phyloP scores from a whole-genome alignment of 2,329 filamentous ascomycete species.

The Tolypocladium inflatum region DNA sequence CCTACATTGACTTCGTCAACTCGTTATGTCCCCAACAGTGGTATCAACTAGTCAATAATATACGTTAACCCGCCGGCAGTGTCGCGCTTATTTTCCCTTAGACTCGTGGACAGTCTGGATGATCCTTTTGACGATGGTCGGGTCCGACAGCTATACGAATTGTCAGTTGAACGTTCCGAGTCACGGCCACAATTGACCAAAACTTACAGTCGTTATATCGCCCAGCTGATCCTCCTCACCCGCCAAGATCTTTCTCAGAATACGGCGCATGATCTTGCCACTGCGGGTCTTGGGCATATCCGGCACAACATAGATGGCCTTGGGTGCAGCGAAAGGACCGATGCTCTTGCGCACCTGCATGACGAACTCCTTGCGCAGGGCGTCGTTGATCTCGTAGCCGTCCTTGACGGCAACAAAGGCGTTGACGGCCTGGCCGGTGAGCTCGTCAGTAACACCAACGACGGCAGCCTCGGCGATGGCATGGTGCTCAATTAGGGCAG shows the following conservation, averaged over 20 bases:
- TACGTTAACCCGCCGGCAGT: not conserved
- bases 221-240: constrained; percentile 96
- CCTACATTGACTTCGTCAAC: not conserved
- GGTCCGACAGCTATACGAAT: constrained; percentile 68
- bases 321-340: constrained; percentile 92
- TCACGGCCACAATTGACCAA: not conserved
- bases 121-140: constrained; percentile 80
- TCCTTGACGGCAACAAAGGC: constrained; percentile 93
- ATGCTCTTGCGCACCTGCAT: constrained; percentile 96
- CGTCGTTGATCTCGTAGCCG: constrained; percentile 63
- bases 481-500: constrained; percentile 85
- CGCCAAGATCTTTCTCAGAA: constrained; percentile 92
- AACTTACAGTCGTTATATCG: constrained; percentile 78
- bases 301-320: constrained; percentile 81
- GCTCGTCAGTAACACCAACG: constrained; percentile 84
- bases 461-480: constrained; percentile 90
- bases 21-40: not conserved
- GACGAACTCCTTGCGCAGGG: constrained; percentile 85
- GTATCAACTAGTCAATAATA: not conserved
- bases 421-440: constrained; percentile 95
- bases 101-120: constrained; percentile 67
- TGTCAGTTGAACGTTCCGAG: not conserved
- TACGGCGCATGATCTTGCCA: constrained; percentile 98
- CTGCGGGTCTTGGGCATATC: constrained; percentile 96
- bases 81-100: constrained; percentile 36